Base-by-base conservation (phyloP, 768 basidiomycete genomes). In the Mycena sanguinolenta region DNA sequence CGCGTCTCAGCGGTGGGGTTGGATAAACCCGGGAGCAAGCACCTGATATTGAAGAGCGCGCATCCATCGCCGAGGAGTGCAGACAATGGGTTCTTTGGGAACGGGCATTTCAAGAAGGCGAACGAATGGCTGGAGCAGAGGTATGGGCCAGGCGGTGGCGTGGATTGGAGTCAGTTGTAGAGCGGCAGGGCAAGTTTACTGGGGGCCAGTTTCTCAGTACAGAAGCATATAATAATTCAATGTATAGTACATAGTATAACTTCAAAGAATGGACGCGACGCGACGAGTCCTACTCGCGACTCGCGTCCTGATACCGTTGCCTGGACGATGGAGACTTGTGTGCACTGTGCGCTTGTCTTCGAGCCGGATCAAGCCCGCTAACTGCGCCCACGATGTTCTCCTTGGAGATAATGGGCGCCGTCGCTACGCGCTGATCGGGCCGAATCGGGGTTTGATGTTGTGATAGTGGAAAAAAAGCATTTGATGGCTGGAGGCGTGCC, bases 91-190 rank as follows among this genome's bases (percentile, higher is more conserved):
- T 62, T 55, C 46, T 63, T 69, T 68, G 60, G 73, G 58, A 97
- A 96, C 78, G 90, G 89, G 58, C 97, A 98, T 81, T 98, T 98
- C 83, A 89, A 86, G 76, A 83, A 87, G 67, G 94, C 95, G 50
- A 97, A 98, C 77, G 87, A 91, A 63, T 98, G 97, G 97, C 83
- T 98, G 28, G 88, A 89, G 77, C 76, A 85, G 66, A 90, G 89
- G 74, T 97, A 98, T 76, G 96, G 96, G 8, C 74, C 83, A 28
- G 90, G 89, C 46, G 90, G 87, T 58, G 84, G 79, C 68, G 91
- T 95, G n/a, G 86, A 94, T 75, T 95, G 94, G 94, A 91, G 91
- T 64, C 69, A 75, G 44, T 76, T 85, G 58, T 69, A 68, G 42
- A 21, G 62, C 13, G 55, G 50, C 9, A 10, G 19, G 39, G 36